These are phyloP conservation scores for Blechomonas ayalai DNA, from an alignment of 208 protist species.

Conservation along the genomic window DNA sequence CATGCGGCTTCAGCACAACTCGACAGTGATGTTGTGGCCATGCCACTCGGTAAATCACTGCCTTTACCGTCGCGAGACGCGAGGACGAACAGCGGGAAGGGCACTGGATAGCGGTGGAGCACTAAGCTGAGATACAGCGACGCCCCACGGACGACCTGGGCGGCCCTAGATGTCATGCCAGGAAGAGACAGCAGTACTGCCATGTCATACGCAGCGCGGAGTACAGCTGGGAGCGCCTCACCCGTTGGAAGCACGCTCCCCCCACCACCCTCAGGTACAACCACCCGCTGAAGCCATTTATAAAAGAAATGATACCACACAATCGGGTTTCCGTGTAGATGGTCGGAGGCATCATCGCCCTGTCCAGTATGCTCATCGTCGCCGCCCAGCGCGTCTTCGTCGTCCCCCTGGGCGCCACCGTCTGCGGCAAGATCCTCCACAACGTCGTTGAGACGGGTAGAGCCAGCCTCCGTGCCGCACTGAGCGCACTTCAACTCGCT, in stretches of 20 bases:
- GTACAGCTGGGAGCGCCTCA: conserved; percentile 40
- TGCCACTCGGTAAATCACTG: too few species aligned
- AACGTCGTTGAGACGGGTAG: conserved; percentile 42
- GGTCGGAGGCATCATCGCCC: neutral
- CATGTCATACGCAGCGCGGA: conserved; percentile 67
- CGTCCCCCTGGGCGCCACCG: conserved; percentile 14
- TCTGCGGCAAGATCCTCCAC: conserved; percentile 31
- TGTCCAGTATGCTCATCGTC: conserved; percentile 11
- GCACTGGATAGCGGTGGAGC: conserved; percentile 51
- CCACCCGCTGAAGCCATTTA: conserved; percentile 51
- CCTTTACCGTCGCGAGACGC: too few species aligned
- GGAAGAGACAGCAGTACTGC: conserved; percentile 28
- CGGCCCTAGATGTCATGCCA: conserved; percentile 15
- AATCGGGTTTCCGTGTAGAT: conserved; percentile 11
- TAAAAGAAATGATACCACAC: conserved; percentile 55
- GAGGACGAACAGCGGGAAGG: conserved; percentile 60
- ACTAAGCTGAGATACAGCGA: conserved; percentile 63
- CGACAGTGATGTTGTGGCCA: too few species aligned
- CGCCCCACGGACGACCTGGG: conserved; percentile 23
- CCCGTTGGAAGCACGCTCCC: conserved; percentile 30
- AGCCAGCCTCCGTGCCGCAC: conserved; percentile 49
- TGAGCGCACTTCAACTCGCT: conserved; percentile 58
- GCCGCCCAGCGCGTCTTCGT: conserved; percentile 12
- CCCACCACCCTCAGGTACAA: conserved; percentile 9
- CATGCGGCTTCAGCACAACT: too few species aligned